Percentiles rank a stretch among this genome's conserved stretches.
Conservation (phyloP, 352 stramenopile species). For the Pythium grandisporangium region DNA sequence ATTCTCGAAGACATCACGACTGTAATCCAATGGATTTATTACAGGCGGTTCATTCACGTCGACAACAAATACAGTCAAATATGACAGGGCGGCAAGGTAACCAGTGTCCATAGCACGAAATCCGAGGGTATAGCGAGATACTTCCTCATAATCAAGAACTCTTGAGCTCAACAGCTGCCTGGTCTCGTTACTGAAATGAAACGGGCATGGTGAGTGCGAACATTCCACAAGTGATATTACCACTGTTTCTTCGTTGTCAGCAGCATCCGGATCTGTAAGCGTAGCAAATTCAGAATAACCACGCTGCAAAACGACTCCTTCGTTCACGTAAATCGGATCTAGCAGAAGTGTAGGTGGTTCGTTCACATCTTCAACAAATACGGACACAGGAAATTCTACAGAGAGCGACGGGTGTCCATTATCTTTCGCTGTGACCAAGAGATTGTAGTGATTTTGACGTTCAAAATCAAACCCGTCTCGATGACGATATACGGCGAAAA, state of each 20-base stretch:
- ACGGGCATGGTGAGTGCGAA: slow-evolving; percentile 12
- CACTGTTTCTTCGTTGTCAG: slow-evolving; percentile 8
- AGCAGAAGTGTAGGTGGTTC: slow-evolving; percentile 11
- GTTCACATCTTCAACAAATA: slow-evolving; percentile 10
- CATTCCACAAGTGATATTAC: slow-evolving; percentile 7
- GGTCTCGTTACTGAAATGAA: slow-evolving; percentile 2
- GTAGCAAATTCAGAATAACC: slow-evolving; percentile 5
- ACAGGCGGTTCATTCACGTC: slow-evolving; percentile 27
- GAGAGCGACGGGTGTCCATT: slow-evolving; percentile 9
- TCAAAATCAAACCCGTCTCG: slow-evolving; percentile 14
- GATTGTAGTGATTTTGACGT: slow-evolving; percentile 2
- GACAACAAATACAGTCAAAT: slow-evolving; percentile 17
- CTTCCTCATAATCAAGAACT: slow-evolving; percentile 8
- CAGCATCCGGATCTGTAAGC: no score
- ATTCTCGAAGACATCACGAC: not conserved
- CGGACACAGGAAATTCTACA: slow-evolving; percentile 4
- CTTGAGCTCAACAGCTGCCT: slow-evolving; percentile 1
- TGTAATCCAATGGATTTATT: not conserved
- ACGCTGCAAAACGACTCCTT: slow-evolving; percentile 3
- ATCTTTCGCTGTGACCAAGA: slow-evolving; percentile 11
- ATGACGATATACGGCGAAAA: slow-evolving; percentile 14
- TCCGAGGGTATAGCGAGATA: slow-evolving; percentile 7
- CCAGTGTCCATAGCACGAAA: slow-evolving; percentile 1
- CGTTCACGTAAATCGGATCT: slow-evolving; percentile 4
- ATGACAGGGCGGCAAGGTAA: not conserved